A percentile compares a stretch with the other conserved stretches of the same genome.
Evolutionary conservation across 306 rosid species (phyloP).

Genomic region (Malus sylvestris): DNA sequence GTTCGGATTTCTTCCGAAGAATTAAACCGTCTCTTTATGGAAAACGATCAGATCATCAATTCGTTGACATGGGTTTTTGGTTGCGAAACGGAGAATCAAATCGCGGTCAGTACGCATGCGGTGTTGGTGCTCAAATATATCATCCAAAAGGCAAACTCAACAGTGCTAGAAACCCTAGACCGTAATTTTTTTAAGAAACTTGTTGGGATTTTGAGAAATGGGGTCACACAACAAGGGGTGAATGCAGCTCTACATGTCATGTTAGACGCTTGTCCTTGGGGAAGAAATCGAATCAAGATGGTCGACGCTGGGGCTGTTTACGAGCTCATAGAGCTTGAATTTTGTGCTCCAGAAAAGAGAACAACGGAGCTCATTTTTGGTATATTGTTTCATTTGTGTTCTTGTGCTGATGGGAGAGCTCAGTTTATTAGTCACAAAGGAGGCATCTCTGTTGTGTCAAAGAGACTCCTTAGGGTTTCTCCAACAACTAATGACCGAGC

Average conservation of each 20-base stretch:
- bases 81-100: conserved; percentile 6
- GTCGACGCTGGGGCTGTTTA: conserved; percentile 33
- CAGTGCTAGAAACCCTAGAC: conserved; percentile 21
- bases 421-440: conserved; percentile 45
- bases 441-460: conserved; percentile 38
- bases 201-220: conserved; percentile 19
- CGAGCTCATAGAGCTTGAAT: conserved; percentile 48
- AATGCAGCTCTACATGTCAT: conserved; percentile 40
- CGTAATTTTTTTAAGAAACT: conserved; percentile 33
- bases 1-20: conserved; percentile 28
- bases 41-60: conserved; percentile 24
- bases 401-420: conserved; percentile 60
- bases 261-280: conserved; percentile 20
- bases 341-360: conserved; percentile 25
- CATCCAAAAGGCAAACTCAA: conserved; percentile 12
- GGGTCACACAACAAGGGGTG: conserved; percentile 32
- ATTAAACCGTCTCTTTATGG: conserved; percentile 3
- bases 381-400: conserved; percentile 41
- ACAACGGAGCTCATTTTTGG: conserved; percentile 40
- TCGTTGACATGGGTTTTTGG: conserved; percentile 42
- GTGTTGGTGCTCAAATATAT: conserved; percentile 30
- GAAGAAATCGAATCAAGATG: conserved; percentile 37
- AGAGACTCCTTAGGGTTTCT: conserved; percentile 43
- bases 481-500: conserved; percentile 40
- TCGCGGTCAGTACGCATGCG: conserved; percentile 28